These are phyloP conservation scores for Harringtonia lauricola DNA, from an alignment of 2,329 filamentous ascomycete genomes.

Conservation along the genomic window DNA sequence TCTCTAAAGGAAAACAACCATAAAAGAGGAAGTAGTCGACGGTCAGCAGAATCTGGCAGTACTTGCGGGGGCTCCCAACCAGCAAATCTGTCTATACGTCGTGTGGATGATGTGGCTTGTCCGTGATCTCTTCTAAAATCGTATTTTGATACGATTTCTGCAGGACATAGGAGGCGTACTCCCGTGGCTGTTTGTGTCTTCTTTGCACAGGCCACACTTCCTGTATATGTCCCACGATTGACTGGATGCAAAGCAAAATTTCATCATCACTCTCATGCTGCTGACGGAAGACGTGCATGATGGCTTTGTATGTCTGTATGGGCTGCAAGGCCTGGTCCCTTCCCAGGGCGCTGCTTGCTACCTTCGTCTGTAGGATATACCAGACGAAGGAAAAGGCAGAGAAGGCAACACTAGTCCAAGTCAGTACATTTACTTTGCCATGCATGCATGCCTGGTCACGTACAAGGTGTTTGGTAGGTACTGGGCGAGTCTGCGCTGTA, in stretches of 20 bases:
- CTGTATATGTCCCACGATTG: not conserved
- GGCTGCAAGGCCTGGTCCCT: not conserved
- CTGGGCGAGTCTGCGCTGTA: not conserved
- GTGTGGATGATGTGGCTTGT: not conserved
- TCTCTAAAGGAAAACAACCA: not conserved
- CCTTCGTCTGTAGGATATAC: not conserved
- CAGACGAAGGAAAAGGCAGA: slow-evolving; percentile 1
- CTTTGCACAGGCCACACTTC: not conserved
- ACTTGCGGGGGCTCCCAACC: not conserved
- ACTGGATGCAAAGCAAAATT: not conserved
- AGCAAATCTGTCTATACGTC: not conserved
- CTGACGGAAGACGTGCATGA: not conserved
- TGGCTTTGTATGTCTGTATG: not conserved
- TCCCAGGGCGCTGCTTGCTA: not conserved
- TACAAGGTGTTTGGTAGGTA: slow-evolving; percentile 1
- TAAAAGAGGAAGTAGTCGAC: not conserved
- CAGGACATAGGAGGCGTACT: not conserved
- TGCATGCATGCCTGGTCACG: not conserved
- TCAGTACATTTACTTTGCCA: not conserved
- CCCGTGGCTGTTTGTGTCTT: not conserved
- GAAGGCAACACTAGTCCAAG: not conserved
- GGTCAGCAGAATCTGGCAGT: not conserved
- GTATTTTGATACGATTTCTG: not conserved
- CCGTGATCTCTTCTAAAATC: not conserved
- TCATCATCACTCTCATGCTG: not conserved